These are phyloP conservation scores for Senna siamea DNA, from an alignment of 306 rosid genomes.

Conservation along the genomic window DNA sequence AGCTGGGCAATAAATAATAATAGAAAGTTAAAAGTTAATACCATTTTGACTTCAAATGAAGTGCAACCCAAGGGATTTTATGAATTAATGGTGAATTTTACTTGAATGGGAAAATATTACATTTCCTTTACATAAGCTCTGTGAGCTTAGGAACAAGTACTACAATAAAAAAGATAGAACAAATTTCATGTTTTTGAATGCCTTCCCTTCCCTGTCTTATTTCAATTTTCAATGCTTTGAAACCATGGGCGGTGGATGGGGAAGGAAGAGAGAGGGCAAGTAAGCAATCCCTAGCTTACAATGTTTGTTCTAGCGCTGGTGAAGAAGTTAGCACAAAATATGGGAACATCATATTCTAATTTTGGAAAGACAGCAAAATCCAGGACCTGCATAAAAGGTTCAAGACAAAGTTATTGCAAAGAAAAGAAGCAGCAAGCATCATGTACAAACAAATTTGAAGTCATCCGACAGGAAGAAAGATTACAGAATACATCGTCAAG, in stretches of 20 bases:
- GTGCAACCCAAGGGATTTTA: constrained; percentile 3
- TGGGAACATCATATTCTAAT: constrained; percentile 82
- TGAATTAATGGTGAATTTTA: not conserved
- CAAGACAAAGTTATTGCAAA: not conserved
- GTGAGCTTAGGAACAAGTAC: not conserved
- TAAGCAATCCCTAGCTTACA: too few species aligned
- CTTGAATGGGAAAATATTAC: constrained; percentile 8
- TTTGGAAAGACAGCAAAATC: constrained; percentile 80
- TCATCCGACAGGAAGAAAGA: constrained; percentile 16
- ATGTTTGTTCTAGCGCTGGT: constrained; percentile 67
- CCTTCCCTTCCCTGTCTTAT: too few species aligned
- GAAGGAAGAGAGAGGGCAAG: too few species aligned
- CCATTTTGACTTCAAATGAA: not conserved
- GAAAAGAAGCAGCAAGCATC: constrained; percentile 23
- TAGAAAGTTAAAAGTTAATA: not conserved
- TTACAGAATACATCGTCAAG: constrained; percentile 10
- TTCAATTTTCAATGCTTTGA: too few species aligned
- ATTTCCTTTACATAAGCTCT: constrained; percentile 4
- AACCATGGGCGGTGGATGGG: too few species aligned
- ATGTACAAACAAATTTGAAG: not conserved
- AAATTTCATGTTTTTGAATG: not conserved
- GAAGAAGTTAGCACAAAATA: constrained; percentile 95
- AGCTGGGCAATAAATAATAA: not conserved
- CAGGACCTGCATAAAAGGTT: constrained; percentile 67
- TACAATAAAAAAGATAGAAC: not conserved